Evolutionary conservation across 495 filamentous ascomycete species (phyloP).

Genomic region (Penicillium roqueforti): DNA sequence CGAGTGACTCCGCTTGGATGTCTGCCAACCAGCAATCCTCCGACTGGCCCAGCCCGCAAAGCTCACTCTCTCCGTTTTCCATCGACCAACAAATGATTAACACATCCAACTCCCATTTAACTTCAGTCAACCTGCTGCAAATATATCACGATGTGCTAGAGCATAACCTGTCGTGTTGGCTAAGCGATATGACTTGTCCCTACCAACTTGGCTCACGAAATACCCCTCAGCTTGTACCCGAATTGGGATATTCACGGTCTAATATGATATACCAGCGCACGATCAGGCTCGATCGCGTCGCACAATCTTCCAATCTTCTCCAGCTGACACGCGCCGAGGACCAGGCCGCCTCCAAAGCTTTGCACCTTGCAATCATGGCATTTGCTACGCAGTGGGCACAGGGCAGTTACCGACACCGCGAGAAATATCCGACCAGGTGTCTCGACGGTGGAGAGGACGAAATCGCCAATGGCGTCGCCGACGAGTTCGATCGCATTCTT

Average conservation of each 20-base stretch:
- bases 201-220: slow-evolving; percentile 14
- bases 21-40: background rate
- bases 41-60: background rate
- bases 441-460: background rate
- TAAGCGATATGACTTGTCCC: slow-evolving; percentile 38
- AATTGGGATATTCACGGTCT: slow-evolving; percentile 21
- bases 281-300: slow-evolving; percentile 32
- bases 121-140: slow-evolving; percentile 20
- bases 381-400: slow-evolving; percentile 43
- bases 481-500: slow-evolving; percentile 26
- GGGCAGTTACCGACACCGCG: slow-evolving; percentile 11
- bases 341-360: slow-evolving; percentile 27
- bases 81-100: slow-evolving; percentile 5
- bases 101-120: slow-evolving; percentile 16
- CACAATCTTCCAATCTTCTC: slow-evolving; percentile 21
- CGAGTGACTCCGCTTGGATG: background rate
- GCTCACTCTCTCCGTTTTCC: slow-evolving; percentile 5
- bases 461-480: background rate
- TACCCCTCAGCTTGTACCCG: background rate
- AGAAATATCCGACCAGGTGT: background rate
- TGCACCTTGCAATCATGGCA: slow-evolving; percentile 35
- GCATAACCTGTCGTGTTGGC: slow-evolving; percentile 38
- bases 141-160: slow-evolving; percentile 43
- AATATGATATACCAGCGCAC: slow-evolving; percentile 37
- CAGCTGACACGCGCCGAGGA: slow-evolving; percentile 30